Evolutionary conservation across 148 eudicot genomes (phyloP).

Genomic region (Arbutus unedo): DNA sequence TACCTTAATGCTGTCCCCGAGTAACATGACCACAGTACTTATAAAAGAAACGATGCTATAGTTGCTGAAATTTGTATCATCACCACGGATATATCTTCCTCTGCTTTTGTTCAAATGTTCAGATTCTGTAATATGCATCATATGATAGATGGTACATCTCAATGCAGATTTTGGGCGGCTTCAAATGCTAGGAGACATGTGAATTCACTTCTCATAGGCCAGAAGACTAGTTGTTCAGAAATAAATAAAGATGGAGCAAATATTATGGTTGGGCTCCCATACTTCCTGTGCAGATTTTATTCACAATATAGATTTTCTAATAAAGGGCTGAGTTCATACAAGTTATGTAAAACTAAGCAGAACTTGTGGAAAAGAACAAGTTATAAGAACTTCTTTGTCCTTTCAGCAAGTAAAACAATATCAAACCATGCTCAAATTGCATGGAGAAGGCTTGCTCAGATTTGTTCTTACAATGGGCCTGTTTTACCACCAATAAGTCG

Average conservation of each 20-base stretch:
- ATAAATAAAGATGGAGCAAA: constrained; percentile 24
- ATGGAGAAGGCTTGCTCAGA: constrained; percentile 52
- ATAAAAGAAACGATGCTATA: background rate
- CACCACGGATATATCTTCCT: background rate
- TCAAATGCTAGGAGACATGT: constrained; percentile 38
- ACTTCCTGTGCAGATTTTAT: constrained; percentile 25
- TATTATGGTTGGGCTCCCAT: constrained; percentile 16
- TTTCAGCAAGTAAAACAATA: constrained; percentile 34
- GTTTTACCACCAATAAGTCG: constrained; percentile 44
- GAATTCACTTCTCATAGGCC: constrained; percentile 32
- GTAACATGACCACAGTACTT: background rate
- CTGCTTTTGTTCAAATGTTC: background rate
- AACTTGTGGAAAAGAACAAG: constrained; percentile 19
- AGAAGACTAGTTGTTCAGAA: constrained; percentile 29
- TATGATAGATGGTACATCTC: constrained; percentile 6
- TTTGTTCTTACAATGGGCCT: constrained; percentile 40
- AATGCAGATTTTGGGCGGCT: constrained; percentile 43
- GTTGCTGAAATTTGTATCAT: background rate
- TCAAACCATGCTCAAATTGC: constrained; percentile 54
- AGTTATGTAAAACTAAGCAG: constrained; percentile 25
- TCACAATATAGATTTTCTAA: constrained; percentile 27
- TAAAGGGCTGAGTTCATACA: constrained; percentile 27
- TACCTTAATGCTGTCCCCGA: background rate
- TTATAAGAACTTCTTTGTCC: constrained; percentile 24
- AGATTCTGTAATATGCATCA: background rate